Evolutionary conservation across 306 rosid species (phyloP), one percentile per base, ranked within the genome.

Genomic region (Alnus glutinosa): DNA sequence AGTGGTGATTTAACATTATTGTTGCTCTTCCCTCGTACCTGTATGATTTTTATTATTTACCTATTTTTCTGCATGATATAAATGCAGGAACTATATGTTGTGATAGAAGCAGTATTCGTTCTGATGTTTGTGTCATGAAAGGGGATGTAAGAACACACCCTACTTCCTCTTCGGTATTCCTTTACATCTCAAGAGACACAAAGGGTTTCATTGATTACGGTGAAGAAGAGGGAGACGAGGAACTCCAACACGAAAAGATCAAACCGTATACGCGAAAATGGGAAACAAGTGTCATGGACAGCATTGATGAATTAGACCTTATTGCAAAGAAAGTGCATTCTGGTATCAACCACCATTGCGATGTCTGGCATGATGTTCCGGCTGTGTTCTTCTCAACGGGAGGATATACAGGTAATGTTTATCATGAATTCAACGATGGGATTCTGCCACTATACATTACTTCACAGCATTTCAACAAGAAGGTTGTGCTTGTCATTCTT

Each of bases 401-500:
- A n/a, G 99, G 99, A 19, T 96, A 96, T 55, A 96, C 99, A 0
- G 99, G 99, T 10, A 96, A 96, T 4, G 93, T 93, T 46, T 96
- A 96, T 59, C 99, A 96, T 4, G 99, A 96, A 77, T 96, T 96
- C 90, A 96, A 96, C 28, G 99, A 96, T 30, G 99, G 99, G 78
- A 82, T 96, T 55, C n/a, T 96, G 39, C 99, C 99, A 2, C 70
- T 96, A 59, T 96, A 75, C 78, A 90, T 96, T 32, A 96, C 98
- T 18, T 91, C 98, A 4, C 92, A 91, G 80, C 96, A 81, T 79
- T 87, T 92, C 80, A 84, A 90, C 71, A 96, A 86, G 85, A 89
- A 89, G 75, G 99, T 93, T 73, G 93, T 96, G 64, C 92, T 96
- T 79, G 94, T 96, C 75, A 91, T 96, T 68, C 90, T 90, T 55